Evolutionary conservation across 345 rosid species (phyloP).

Genomic region (Combretum micranthum): DNA sequence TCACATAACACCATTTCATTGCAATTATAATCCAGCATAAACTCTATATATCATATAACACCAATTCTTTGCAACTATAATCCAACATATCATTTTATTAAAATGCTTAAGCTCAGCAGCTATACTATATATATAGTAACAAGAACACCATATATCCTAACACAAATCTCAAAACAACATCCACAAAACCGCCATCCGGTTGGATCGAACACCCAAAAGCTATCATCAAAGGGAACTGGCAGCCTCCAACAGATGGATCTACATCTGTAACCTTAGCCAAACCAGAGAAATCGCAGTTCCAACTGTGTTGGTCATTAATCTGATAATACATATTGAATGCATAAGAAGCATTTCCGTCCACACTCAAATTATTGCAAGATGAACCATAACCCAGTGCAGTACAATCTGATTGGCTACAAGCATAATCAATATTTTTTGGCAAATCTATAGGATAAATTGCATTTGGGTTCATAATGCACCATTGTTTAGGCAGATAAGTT

Average conservation of each 20-base stretch:
- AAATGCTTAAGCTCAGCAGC: too few species aligned
- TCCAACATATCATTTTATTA: too few species aligned
- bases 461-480: conserved; percentile 56
- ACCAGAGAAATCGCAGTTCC: conserved; percentile 73
- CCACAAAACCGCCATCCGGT: conserved; percentile 33
- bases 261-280: conserved; percentile 40
- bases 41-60: too few species aligned
- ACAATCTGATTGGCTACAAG: conserved; percentile 69
- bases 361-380: conserved; percentile 53
- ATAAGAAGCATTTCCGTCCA: conserved; percentile 66
- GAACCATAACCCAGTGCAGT: conserved; percentile 71
- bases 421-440: conserved; percentile 46
- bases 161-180: background rate
- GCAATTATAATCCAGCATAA: too few species aligned
- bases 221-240: conserved; percentile 68
- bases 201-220: conserved; percentile 18
- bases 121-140: background rate
- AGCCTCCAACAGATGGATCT: conserved; percentile 56
- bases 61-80: too few species aligned
- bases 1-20: too few species aligned
- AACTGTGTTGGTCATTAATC: conserved; percentile 39
- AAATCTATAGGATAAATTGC: conserved; percentile 31
- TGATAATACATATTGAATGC: conserved; percentile 84
- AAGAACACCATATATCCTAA: background rate
- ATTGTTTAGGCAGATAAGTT: conserved; percentile 33